These are phyloP conservation scores for Neocallimastix lanati DNA, from an alignment of 192 early-diverging fungal genomes.

Conservation along the genomic window DNA sequence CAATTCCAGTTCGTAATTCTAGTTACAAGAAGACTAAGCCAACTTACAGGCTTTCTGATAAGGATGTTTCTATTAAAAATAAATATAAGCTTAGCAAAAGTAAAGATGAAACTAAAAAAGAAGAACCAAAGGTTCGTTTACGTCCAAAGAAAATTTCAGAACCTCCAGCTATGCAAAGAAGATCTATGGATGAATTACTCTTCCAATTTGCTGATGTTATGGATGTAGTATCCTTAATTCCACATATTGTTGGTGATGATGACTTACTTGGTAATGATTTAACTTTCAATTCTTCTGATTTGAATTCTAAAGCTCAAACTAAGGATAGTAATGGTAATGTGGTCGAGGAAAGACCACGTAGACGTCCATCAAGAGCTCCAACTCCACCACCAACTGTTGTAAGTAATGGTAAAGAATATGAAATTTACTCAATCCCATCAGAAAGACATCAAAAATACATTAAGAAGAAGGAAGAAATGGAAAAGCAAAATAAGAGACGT, in stretches of 20 bases:
- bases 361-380: background rate
- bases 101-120: background rate
- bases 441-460: background rate
- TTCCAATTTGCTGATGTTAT: background rate
- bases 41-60: background rate
- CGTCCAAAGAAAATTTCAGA: background rate
- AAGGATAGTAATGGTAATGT: background rate
- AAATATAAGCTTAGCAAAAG: background rate
- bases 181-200: background rate
- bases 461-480: background rate
- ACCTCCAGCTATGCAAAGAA: background rate
- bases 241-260: background rate
- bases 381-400: background rate
- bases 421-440: background rate
- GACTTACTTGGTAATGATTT: background rate
- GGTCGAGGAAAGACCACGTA: background rate
- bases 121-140: background rate
- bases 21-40: background rate
- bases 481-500: background rate
- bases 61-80: background rate
- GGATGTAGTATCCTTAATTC: background rate
- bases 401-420: background rate
- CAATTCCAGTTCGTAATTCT: background rate
- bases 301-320: background rate
- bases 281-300: background rate